Conservation (phyloP, 139 green algal genomes). For the Closterium sp. region DNA sequence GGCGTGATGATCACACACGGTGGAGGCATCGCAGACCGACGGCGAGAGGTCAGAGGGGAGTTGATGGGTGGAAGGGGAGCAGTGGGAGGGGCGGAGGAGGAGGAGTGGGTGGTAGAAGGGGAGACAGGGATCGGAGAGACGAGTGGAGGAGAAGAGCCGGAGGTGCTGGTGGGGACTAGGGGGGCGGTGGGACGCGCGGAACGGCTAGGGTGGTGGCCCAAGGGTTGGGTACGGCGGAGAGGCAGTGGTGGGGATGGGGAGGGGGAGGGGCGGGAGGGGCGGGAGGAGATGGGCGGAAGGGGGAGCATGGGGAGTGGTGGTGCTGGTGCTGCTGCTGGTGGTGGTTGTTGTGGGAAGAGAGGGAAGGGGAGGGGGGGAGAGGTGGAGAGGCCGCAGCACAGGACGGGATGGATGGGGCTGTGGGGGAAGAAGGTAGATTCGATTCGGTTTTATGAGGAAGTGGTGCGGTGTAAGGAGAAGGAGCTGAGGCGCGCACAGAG, state of each 20-base stretch:
- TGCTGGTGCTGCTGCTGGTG: neutral
- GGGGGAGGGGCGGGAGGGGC: neutral
- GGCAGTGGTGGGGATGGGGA: conserved; percentile 18
- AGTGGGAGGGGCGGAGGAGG: neutral
- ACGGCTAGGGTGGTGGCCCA: neutral
- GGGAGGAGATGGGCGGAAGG: neutral
- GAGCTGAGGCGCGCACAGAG: neutral
- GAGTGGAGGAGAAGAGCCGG: neutral
- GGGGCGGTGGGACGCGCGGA: conserved; percentile 6
- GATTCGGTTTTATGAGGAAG: neutral
- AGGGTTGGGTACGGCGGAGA: conserved; percentile 6
- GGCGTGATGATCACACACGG: neutral
- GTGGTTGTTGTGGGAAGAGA: neutral
- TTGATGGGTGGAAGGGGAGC: neutral
- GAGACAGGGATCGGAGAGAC: neutral
- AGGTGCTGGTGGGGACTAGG: neutral
- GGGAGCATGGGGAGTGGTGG: conserved; percentile 1
- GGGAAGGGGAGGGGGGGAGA: neutral
- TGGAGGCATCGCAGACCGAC: neutral
- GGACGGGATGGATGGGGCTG: neutral
- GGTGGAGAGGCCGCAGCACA: neutral
- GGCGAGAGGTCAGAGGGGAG: neutral
- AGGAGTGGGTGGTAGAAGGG: neutral
- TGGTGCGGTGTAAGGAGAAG: neutral
- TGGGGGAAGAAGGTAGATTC: neutral